Percentiles rank a stretch among this genome's conserved stretches.
phyloP scores from a whole-genome alignment of 805 yeast genomes.

The Saccharomyces mikatae region DNA sequence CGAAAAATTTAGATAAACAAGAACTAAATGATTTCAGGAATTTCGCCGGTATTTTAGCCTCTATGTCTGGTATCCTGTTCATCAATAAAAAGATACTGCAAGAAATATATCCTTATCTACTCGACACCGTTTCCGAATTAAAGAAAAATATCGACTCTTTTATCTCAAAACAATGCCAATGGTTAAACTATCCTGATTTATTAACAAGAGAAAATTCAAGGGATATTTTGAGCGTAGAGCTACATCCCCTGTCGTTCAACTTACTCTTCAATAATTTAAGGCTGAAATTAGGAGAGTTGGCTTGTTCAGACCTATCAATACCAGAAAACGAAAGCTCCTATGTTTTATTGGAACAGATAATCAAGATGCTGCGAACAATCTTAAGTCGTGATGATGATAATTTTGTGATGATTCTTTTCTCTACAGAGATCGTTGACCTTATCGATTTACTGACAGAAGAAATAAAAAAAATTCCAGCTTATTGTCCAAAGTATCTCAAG shows the following conservation, averaged over 20 bases:
- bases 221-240: conserved; percentile 60
- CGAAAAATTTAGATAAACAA: conserved; percentile 20
- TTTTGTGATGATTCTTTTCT: conserved; percentile 27
- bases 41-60: conserved; percentile 65
- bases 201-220: conserved; percentile 61
- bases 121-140: conserved; percentile 27
- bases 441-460: conserved; percentile 28
- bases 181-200: conserved; percentile 42
- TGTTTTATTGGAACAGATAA: conserved; percentile 41
- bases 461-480: conserved; percentile 20
- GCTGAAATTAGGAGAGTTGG: conserved; percentile 30
- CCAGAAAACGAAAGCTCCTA: conserved; percentile 24
- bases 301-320: conserved; percentile 15
- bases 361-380: conserved; percentile 38
- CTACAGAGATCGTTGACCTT: conserved; percentile 29
- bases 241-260: conserved; percentile 51
- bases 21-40: conserved; percentile 47
- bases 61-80: conserved; percentile 58
- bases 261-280: conserved; percentile 40
- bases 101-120: conserved; percentile 6
- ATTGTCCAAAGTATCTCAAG: conserved; percentile 23
- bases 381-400: conserved; percentile 30
- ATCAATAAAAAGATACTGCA: conserved; percentile 3
- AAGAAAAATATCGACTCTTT: conserved; percentile 38
- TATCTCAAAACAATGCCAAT: conserved; percentile 41